Evolutionary conservation across 73 alveolate species (phyloP).

Genomic region (Paramecium primaurelia): DNA sequence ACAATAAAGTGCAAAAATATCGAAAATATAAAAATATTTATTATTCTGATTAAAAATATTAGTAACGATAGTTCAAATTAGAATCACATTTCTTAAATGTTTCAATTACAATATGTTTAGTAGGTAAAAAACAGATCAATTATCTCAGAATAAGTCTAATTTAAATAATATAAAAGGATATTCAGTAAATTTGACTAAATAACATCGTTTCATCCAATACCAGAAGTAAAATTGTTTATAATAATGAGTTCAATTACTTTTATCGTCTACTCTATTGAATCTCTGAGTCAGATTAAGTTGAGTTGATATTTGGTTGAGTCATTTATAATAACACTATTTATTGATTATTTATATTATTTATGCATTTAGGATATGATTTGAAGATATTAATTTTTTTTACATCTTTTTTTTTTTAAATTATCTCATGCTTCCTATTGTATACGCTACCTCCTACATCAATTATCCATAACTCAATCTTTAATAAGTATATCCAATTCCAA

Average conservation of each 20-base stretch:
- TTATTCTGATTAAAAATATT: neutral
- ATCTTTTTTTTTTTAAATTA: constrained; percentile 9
- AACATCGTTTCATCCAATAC: neutral
- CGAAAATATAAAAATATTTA: neutral
- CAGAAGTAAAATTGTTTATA: neutral
- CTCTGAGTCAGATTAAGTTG: neutral
- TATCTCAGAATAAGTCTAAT: neutral
- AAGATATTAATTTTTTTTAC: neutral
- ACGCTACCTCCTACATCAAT: neutral
- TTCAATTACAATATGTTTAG: neutral
- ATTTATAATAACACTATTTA: neutral
- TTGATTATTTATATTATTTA: neutral
- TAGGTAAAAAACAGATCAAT: neutral
- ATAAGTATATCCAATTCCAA: neutral
- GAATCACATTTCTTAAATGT: neutral
- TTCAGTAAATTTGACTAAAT: neutral
- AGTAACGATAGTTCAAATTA: neutral
- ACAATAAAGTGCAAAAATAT: neutral
- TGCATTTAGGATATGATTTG: neutral
- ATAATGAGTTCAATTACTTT: neutral
- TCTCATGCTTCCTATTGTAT: constrained; percentile 48
- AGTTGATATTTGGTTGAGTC: neutral
- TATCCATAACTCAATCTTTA: constrained; percentile 35
- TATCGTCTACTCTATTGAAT: neutral
- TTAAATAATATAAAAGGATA: neutral